Evolutionary conservation across 2,329 filamentous ascomycete genomes (phyloP).

Genomic region (Trichoderma sp.): DNA sequence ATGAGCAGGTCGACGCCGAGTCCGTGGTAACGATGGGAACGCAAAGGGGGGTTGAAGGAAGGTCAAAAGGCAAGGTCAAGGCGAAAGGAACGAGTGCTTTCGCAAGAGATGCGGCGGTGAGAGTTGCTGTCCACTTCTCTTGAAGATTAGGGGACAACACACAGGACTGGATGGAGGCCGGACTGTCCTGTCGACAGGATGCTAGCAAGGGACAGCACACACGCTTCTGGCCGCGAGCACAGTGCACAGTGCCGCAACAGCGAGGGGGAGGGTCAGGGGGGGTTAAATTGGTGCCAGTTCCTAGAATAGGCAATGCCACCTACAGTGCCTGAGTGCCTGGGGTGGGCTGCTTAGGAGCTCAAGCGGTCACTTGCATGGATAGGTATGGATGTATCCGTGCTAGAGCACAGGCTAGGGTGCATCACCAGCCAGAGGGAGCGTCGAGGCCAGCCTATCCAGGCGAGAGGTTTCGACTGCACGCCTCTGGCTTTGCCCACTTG

Average conservation of each 20-base stretch:
- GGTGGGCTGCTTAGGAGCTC: conserved; percentile 1
- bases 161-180: conserved; percentile 24
- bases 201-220: conserved; percentile 27
- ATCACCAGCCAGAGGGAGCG: neutral
- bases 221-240: conserved; percentile 8
- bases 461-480: too few species aligned
- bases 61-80: too few species aligned
- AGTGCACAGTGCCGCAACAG: conserved; percentile 26
- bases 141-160: conserved; percentile 24
- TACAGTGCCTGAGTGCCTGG: neutral
- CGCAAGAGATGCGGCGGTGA: conserved; percentile 27
- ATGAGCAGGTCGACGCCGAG: conserved; percentile 23
- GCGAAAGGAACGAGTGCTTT: conserved; percentile 28
- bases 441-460: neutral
- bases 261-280: conserved; percentile 9
- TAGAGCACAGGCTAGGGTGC: conserved; percentile 12
- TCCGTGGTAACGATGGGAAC: conserved; percentile 4
- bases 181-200: conserved; percentile 21
- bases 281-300: conserved; percentile 22
- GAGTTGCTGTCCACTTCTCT: conserved; percentile 26
- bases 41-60: conserved; percentile 17
- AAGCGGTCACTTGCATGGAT: conserved; percentile 12
- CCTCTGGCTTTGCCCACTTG: too few species aligned
- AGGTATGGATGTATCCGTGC: neutral
- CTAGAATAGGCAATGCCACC: conserved; percentile 23